Conservation (phyloP, 1,139 yeast species). For the Eremothecium gossypii region DNA sequence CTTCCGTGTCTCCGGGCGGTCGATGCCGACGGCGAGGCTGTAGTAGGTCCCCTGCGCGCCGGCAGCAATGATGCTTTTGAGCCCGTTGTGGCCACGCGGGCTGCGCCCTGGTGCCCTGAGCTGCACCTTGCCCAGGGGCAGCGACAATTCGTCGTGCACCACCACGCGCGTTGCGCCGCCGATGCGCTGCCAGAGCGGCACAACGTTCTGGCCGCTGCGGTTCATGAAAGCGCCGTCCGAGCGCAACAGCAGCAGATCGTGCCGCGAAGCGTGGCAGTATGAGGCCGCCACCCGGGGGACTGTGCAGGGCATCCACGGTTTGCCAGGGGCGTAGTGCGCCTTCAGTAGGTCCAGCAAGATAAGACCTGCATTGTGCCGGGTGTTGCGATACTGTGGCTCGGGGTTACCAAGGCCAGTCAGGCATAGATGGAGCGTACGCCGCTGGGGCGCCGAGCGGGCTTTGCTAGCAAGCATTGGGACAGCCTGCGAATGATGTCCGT, state of each 20-base stretch:
- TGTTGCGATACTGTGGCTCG: constrained; percentile 46
- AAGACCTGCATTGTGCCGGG: constrained; percentile 70
- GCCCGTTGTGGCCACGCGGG: constrained; percentile 74
- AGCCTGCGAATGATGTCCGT: not conserved
- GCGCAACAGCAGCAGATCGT: constrained; percentile 36
- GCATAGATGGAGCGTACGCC: constrained; percentile 10
- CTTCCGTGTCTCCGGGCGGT: constrained; percentile 43
- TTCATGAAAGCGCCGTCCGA: constrained; percentile 57
- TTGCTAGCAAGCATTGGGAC: not conserved
- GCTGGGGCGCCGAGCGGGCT: not conserved
- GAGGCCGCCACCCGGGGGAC: constrained; percentile 7
- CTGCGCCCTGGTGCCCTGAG: constrained; percentile 48
- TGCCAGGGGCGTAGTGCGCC: constrained; percentile 13
- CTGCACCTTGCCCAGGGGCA: constrained; percentile 55
- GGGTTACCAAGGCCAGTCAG: constrained; percentile 75
- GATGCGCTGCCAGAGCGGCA: constrained; percentile 39
- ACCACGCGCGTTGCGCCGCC: constrained; percentile 38
- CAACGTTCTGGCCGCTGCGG: constrained; percentile 47
- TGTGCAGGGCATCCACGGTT: constrained; percentile 9
- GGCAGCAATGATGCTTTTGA: constrained; percentile 42
- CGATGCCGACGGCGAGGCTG: constrained; percentile 65
- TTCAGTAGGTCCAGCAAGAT: constrained; percentile 18
- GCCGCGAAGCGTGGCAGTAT: constrained; percentile 15
- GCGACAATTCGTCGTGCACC: constrained; percentile 67
- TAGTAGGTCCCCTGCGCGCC: constrained; percentile 32